Conservation (phyloP, 164 flowering plant species). For the Kalanchoe fedtschenkoi region DNA sequence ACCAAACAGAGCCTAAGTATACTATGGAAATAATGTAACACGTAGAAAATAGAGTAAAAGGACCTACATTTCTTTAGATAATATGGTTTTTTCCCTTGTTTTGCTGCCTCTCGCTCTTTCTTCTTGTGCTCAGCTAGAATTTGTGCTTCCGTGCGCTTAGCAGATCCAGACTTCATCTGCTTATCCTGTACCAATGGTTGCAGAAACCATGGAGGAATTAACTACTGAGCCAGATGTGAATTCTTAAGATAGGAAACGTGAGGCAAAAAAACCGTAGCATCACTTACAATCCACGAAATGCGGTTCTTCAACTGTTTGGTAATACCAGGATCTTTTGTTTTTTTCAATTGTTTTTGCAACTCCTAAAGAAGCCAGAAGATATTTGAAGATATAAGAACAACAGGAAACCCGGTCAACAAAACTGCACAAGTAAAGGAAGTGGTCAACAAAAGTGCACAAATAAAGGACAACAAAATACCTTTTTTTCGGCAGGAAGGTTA, state of each 20-base stretch:
- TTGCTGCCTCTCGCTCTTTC: slow-evolving; percentile 84
- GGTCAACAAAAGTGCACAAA: not conserved
- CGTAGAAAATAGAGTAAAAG: slow-evolving; percentile 12
- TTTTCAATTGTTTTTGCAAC: slow-evolving; percentile 45
- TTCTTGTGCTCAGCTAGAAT: slow-evolving; percentile 78
- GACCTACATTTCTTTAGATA: slow-evolving; percentile 71
- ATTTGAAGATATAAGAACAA: not conserved
- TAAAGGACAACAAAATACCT: slow-evolving; percentile 28
- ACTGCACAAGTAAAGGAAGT: not conserved
- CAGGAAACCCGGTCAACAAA: not conserved
- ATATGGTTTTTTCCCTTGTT: slow-evolving; percentile 74
- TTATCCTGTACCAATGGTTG: slow-evolving; percentile 34
- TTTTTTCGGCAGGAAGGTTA: slow-evolving; percentile 65
- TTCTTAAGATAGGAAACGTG: not conserved
- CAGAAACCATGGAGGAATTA: not conserved
- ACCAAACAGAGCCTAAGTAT: no score
- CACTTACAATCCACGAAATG: slow-evolving; percentile 68
- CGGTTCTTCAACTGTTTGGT: slow-evolving; percentile 35
- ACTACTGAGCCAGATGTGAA: not conserved
- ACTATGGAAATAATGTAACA: not conserved
- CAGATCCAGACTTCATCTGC: slow-evolving; percentile 47
- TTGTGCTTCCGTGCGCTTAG: slow-evolving; percentile 34
- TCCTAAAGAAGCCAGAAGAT: slow-evolving; percentile 29
- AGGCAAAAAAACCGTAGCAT: not conserved
- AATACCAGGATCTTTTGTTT: slow-evolving; percentile 40